Evolutionary conservation across 176 grass and related monocot species (phyloP).

Genomic region (Carex pumila): DNA sequence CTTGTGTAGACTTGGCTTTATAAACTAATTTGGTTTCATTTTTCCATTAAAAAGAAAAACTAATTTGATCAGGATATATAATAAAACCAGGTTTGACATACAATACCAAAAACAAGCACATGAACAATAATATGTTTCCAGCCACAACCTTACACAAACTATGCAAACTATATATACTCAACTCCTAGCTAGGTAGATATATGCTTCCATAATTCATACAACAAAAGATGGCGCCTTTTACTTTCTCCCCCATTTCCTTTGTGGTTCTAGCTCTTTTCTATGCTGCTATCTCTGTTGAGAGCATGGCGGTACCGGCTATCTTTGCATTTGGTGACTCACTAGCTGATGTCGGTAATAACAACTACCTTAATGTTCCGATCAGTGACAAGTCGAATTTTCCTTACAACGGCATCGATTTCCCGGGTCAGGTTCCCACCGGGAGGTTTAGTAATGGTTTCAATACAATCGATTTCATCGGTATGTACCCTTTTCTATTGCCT

Average conservation of each 20-base stretch:
- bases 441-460: slow-evolving; percentile 37
- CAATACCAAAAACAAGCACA: neutral
- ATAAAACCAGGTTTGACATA: neutral
- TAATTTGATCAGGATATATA: neutral
- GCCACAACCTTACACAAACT: neutral
- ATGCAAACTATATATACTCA: neutral
- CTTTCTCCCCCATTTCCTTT: slow-evolving; percentile 4
- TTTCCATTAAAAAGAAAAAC: neutral
- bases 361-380: neutral
- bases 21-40: neutral
- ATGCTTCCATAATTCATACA: neutral
- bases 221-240: neutral
- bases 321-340: slow-evolving; percentile 38
- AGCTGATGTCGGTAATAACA: slow-evolving; percentile 38
- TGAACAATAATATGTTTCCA: neutral
- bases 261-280: neutral
- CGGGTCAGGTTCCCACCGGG: neutral
- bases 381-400: slow-evolving; percentile 18
- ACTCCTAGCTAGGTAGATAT: neutral
- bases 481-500: neutral
- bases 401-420: slow-evolving; percentile 25
- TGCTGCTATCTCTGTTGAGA: neutral
- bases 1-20: no score
- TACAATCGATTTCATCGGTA: slow-evolving; percentile 24
- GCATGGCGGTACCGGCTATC: slow-evolving; percentile 17